Evolutionary conservation across 2,329 filamentous ascomycete species (phyloP).

Genomic region (Leptographium wingfieldii): DNA sequence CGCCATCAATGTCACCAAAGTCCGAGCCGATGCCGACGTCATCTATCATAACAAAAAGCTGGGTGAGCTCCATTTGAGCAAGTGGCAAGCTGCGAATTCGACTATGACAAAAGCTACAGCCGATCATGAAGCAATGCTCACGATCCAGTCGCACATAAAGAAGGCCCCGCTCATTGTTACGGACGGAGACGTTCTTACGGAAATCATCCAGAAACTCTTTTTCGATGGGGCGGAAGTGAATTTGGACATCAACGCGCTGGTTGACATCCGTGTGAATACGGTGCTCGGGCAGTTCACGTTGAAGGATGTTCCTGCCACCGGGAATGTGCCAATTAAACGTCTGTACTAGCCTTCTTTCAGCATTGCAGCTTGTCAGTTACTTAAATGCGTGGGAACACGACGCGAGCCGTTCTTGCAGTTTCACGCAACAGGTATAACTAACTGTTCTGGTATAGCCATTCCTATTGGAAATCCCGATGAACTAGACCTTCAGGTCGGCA

Average conservation of each 20-base stretch:
- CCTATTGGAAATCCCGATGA: slow-evolving; percentile 36
- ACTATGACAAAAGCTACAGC: slow-evolving; percentile 48
- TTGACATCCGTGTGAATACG: slow-evolving; percentile 74
- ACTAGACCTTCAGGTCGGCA: slow-evolving; percentile 51
- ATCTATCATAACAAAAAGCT: slow-evolving; percentile 68
- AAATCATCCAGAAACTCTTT: slow-evolving; percentile 68
- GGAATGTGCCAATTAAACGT: slow-evolving; percentile 86
- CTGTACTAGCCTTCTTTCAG: slow-evolving; percentile 35
- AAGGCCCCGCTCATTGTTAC: slow-evolving; percentile 75
- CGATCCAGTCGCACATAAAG: slow-evolving; percentile 63
- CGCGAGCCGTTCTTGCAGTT: not conserved
- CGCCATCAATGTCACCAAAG: slow-evolving; percentile 60
- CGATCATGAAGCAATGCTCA: slow-evolving; percentile 48
- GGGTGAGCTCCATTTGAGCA: slow-evolving; percentile 62
- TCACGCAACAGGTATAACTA: slow-evolving; percentile 3
- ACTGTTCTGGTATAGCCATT: slow-evolving; percentile 35
- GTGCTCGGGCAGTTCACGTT: slow-evolving; percentile 70
- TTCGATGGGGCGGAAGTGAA: slow-evolving; percentile 60
- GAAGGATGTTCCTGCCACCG: slow-evolving; percentile 73
- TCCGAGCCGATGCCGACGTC: slow-evolving; percentile 69
- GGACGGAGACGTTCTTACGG: slow-evolving; percentile 63
- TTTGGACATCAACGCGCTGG: slow-evolving; percentile 62
- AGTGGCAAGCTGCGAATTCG: slow-evolving; percentile 80
- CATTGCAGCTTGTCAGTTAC: slow-evolving; percentile 22
- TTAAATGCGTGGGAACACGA: not conserved